Evolutionary conservation across 2,329 filamentous ascomycete species (phyloP), one percentile per base, ranked within the genome.

Genomic region (Aspergillus quadricinctus): DNA sequence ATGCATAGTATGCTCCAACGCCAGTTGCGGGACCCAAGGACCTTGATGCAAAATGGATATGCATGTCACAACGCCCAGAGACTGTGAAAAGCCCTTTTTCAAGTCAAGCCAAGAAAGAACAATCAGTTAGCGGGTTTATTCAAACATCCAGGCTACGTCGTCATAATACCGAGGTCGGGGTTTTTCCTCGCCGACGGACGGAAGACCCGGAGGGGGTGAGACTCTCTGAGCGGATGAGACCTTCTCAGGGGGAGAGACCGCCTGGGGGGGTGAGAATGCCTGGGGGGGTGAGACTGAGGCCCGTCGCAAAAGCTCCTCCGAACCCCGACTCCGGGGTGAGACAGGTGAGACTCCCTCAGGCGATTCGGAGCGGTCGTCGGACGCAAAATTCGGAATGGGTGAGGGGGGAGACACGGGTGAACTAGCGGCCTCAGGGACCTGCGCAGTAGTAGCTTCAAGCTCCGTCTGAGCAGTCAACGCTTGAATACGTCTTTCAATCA

Each of bases 401-500:
- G 43, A 27, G 2, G 23, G 23, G 23, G 23, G 23, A 23, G 3
- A 3, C 23, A 23, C 23, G 23, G 23, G 43, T 7, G 43, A 27
- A 25, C 53, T 23, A 31, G 31, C 23, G 10, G 57, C 21, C 25
- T 59, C 37, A 14, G 53, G 40, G 40, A 17, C 21, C 28, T 37
- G 31, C 37, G 41, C 21, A 45, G n/a, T 19, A 45, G 41, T 31
- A 23, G 37, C 35, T 21, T 40, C 25, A 50, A 29, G 21, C 28
- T 46, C 28, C 41, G 59, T 46, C 51, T 58, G 56, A 41, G 48
- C 46, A 8, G 48, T 57, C 45, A 73, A 51, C 23, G 61, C 49
- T 37, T 62, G 48, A 43, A 73, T 67, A 37, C 71, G 70, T 49
- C 62, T 64, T 35, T 66, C 63, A 50, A 73, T 69, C 41, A 70